phyloP scores from a whole-genome alignment of 1,284 basidiomycete genomes.

The Malassezia nana region DNA sequence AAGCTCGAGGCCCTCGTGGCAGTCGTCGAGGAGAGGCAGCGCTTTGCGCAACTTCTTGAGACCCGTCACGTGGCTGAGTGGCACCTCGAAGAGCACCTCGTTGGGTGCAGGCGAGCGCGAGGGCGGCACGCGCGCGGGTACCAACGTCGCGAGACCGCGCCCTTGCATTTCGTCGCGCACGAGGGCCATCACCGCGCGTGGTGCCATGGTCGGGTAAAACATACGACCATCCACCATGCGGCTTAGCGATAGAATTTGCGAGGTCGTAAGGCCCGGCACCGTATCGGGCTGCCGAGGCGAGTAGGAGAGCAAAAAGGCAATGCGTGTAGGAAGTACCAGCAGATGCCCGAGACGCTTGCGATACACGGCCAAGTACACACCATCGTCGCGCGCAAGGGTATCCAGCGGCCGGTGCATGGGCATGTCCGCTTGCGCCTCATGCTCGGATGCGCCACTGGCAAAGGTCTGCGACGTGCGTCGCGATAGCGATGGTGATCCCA shows the following conservation, averaged over 20 bases:
- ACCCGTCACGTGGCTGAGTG: not conserved
- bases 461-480: too few species aligned
- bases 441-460: too few species aligned
- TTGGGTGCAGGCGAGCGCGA: not conserved
- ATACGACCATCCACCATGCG: constrained; percentile 9
- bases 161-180: constrained; percentile 5
- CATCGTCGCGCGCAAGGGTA: not conserved
- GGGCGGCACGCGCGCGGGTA: not conserved
- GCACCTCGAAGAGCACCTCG: constrained; percentile 9
- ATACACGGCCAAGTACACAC: constrained; percentile 14
- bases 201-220: constrained; percentile 12
- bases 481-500: too few species aligned
- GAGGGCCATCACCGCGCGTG: not conserved
- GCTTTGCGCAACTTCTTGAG: constrained; percentile 16
- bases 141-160: not conserved
- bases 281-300: constrained; percentile 1
- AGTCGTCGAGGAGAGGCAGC: constrained; percentile 8
- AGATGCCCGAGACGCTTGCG: constrained; percentile 18
- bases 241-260: not conserved
- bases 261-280: not conserved
- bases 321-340: constrained; percentile 13
- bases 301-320: constrained; percentile 12
- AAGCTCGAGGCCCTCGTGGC: constrained; percentile 17
- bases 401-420: too few species aligned
- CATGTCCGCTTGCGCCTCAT: too few species aligned